phyloP scores from a whole-genome alignment of 441 rosid species.

The Theobroma grandiflorum region DNA sequence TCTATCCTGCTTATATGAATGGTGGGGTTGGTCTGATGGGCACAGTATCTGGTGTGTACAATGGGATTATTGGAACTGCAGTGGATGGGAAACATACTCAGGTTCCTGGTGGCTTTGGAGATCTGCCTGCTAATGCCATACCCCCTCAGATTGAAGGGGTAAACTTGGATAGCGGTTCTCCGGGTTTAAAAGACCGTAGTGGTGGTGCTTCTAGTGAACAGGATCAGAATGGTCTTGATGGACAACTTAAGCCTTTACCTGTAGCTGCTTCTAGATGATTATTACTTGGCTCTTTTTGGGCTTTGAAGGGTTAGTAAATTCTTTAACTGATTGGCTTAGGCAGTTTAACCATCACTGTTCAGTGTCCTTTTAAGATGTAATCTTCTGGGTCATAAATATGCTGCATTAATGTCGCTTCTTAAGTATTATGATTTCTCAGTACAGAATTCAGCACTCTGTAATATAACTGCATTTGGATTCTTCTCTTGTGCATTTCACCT shows the following conservation, averaged over 20 bases:
- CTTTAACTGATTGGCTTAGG: conserved; percentile 37
- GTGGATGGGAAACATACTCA: conserved; percentile 37
- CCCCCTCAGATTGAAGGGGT: conserved; percentile 37
- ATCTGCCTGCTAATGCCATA: conserved; percentile 23
- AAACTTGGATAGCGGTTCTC: conserved; percentile 27
- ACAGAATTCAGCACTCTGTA: conserved; percentile 34
- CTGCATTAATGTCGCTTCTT: conserved; percentile 31
- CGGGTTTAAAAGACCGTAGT: conserved; percentile 26
- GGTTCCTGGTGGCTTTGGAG: conserved; percentile 29
- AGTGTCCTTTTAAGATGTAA: conserved; percentile 23
- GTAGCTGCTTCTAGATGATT: conserved; percentile 42
- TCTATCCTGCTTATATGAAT: conserved; percentile 48
- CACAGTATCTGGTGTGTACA: conserved; percentile 32
- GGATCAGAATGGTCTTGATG: conserved; percentile 28
- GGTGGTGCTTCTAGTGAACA: conserved; percentile 32
- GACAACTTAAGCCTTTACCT: conserved; percentile 29
- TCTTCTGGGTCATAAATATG: conserved; percentile 31
- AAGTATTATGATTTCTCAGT: conserved; percentile 34
- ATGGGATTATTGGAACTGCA: conserved; percentile 34
- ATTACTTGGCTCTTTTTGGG: conserved; percentile 28
- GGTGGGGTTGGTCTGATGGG: conserved; percentile 37
- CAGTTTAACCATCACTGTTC: conserved; percentile 36
- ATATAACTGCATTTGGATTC: conserved; percentile 33
- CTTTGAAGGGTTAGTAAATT: conserved; percentile 40
- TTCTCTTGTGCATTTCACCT: not conserved